phyloP scores from a whole-genome alignment of 257 asterid species.

The Nicotiana tomentosiformis region DNA sequence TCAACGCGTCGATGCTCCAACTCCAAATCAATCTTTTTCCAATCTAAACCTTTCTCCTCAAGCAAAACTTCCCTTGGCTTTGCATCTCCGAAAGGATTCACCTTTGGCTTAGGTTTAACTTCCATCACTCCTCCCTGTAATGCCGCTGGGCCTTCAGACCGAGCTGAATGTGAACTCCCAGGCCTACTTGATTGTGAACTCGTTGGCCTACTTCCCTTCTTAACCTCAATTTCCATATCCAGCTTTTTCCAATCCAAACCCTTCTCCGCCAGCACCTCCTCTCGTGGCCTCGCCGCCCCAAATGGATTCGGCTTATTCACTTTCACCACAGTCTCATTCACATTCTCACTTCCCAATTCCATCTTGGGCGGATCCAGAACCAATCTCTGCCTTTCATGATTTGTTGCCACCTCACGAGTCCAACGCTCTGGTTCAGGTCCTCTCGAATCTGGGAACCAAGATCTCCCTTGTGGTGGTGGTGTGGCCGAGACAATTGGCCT shows the following conservation, averaged over 20 bases:
- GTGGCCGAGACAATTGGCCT: conserved; percentile 28
- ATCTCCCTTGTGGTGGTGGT: conserved; percentile 35
- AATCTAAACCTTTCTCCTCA: conserved; percentile 85
- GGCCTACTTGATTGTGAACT: conserved; percentile 94
- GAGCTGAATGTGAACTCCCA: conserved; percentile 55
- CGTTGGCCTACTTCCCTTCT: conserved; percentile 69
- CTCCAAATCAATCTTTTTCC: conserved; percentile 91
- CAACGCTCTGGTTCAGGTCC: conserved; percentile 66
- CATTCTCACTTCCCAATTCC: conserved; percentile 16
- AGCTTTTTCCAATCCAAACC: conserved; percentile 94
- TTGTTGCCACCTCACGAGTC: conserved; percentile 39
- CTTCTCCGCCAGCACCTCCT: conserved; percentile 90
- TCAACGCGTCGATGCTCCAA: conserved; percentile 72
- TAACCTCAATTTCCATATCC: conserved; percentile 61
- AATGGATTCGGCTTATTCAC: conserved; percentile 77
- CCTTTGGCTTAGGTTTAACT: conserved; percentile 65
- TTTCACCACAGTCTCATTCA: conserved; percentile 31
- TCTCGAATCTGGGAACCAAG: conserved; percentile 46
- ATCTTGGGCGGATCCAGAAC: conserved; percentile 30
- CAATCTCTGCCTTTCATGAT: conserved; percentile 29
- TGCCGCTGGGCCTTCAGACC: conserved; percentile 38
- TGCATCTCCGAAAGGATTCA: conserved; percentile 94
- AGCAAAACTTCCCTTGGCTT: conserved; percentile 97
- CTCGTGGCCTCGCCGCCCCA: conserved; percentile 96
- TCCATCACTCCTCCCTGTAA: conserved; percentile 34